phyloP scores from a whole-genome alignment of 169 alveolate species.

The Nephromyces sp. region DNA sequence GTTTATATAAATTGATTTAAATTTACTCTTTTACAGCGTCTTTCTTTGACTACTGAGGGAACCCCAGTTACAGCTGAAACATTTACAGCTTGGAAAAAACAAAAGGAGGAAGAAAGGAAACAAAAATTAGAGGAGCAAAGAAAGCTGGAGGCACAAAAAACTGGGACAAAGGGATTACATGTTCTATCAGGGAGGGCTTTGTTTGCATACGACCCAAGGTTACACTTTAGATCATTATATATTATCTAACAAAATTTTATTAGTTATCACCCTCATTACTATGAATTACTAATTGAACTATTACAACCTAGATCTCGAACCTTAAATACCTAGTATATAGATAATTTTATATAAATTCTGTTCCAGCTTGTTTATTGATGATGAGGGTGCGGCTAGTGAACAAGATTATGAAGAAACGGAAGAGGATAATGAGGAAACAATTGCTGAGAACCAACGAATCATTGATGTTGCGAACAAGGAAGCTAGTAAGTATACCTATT shows the following conservation, averaged over 20 bases:
- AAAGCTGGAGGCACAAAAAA: slow-evolving; percentile 15
- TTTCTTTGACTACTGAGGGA: slow-evolving; percentile 60
- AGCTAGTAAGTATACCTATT: too few relatives aligned
- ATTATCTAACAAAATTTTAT: too few relatives aligned
- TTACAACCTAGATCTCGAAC: not conserved
- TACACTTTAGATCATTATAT: not conserved
- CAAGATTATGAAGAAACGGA: slow-evolving; percentile 24
- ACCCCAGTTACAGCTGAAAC: slow-evolving; percentile 83
- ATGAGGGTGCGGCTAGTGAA: slow-evolving; percentile 24
- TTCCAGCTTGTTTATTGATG: slow-evolving; percentile 19
- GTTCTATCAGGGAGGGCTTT: slow-evolving; percentile 19
- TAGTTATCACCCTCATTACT: too few relatives aligned
- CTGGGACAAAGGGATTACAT: slow-evolving; percentile 6
- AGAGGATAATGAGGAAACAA: slow-evolving; percentile 3
- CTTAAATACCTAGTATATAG: not conserved
- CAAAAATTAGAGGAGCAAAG: slow-evolving; percentile 10
- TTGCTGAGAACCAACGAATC: not conserved
- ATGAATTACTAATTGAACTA: not conserved
- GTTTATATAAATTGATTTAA: too few relatives aligned
- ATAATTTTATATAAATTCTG: not conserved
- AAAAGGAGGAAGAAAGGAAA: slow-evolving; percentile 51
- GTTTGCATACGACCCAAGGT: slow-evolving; percentile 18
- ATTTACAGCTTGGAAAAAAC: slow-evolving; percentile 79
- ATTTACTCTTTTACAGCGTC: slow-evolving; percentile 25
- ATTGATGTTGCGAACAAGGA: slow-evolving; percentile 11